A percentile compares a stretch with the other conserved stretches of the same genome.
Evolutionary conservation across 208 protist species (phyloP).

Genomic region (Trypanosoma congolense): DNA sequence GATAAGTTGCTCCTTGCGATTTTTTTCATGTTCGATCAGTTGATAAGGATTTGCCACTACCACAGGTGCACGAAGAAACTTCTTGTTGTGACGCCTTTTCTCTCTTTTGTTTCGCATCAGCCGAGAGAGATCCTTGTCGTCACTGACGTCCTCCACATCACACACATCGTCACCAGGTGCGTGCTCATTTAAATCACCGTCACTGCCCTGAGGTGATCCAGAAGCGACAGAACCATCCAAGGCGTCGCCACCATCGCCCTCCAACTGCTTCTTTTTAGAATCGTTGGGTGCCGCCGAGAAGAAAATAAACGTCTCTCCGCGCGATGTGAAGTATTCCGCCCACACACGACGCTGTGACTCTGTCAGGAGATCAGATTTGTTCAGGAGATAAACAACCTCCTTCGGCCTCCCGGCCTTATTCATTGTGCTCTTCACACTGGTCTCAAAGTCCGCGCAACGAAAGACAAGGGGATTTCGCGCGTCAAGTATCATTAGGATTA

Average conservation of each 20-base stretch:
- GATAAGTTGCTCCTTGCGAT: constrained; percentile 28
- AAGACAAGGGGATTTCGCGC: constrained; percentile 97
- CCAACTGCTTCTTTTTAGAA: not conserved
- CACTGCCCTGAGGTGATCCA: constrained; percentile 11
- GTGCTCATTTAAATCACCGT: constrained; percentile 27
- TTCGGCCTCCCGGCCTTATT: constrained; percentile 62
- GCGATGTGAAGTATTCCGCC: constrained; percentile 88
- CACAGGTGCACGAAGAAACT: constrained; percentile 70
- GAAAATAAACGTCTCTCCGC: constrained; percentile 89
- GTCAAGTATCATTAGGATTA: constrained; percentile 94
- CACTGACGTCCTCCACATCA: constrained; percentile 21
- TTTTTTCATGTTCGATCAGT: constrained; percentile 46
- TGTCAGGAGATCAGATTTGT: constrained; percentile 98
- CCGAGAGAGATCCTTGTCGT: constrained; percentile 31
- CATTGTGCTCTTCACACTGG: constrained; percentile 83
- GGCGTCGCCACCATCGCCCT: not conserved
- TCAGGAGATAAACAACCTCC: constrained; percentile 92
- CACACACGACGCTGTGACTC: constrained; percentile 88
- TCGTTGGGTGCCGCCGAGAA: constrained; percentile 71
- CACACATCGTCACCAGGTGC: constrained; percentile 2
- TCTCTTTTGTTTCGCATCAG: constrained; percentile 41
- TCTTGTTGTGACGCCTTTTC: constrained; percentile 71
- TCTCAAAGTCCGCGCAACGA: constrained; percentile 80
- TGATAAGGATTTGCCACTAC: constrained; percentile 74
- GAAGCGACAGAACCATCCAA: constrained; percentile 9